Evolutionary conservation across 129 eudicot genomes (phyloP), one percentile per base, ranked within the genome.

Genomic region (Dittrichia graveolens): DNA sequence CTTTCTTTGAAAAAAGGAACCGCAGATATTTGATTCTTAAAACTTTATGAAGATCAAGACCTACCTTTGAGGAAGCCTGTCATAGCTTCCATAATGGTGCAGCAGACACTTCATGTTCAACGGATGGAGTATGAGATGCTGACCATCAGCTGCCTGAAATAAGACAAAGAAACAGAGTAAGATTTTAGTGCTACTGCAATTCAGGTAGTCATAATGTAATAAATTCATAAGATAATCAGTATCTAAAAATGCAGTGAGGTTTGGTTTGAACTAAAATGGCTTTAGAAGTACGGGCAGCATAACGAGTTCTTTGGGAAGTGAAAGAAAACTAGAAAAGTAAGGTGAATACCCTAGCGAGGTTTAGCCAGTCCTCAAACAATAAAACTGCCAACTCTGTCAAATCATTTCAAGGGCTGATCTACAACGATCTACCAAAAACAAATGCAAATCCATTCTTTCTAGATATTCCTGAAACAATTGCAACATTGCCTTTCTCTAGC

Each of bases 1-100:
- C 53, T 62, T 31, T 65, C 39, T 58, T 56, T 6, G 16, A 9
- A 53, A 38, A 10, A 8, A 16, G 6, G 11, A 18, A 42, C 3
- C 19, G 4, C 41, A 31, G 12, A 64, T 59, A 50, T 44, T 43
- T 41, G 38, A 42, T 43, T 42, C 12, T 10, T 46, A 16, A 19
- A 56, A 7, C 56, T 15, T 16, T 35, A 34, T 12, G 19, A 35
- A 10, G 9, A 4, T 8, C 16, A 70, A 38, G 62, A 95, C 99
- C 99, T 90, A 95, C 99, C 99, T 90, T 83, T 80, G 85, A 15
- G 99, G 99, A 81, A 95, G 96, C 79, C 55, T 86, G 44, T 85
- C 96, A 62, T 84, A 88, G 78, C 80, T 86, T 73, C 97, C 89
- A 73, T 87, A 88, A 74, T 94, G 93, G 76, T 86, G 96, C 61